phyloP scores from a whole-genome alignment of 345 rosid genomes.

The Murraya paniculata region DNA sequence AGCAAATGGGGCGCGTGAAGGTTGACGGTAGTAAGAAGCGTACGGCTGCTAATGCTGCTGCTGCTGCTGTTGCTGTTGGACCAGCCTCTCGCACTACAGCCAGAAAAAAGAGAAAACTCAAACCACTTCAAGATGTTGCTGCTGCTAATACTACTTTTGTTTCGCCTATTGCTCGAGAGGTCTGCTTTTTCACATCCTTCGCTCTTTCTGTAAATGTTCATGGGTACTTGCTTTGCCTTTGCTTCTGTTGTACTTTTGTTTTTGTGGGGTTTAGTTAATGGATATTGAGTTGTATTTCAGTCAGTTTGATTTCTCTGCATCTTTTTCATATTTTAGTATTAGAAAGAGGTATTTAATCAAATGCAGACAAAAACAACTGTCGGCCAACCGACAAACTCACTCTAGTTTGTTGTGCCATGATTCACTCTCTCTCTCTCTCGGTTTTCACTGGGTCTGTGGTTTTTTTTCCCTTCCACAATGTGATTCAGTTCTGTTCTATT shows the following conservation, averaged over 20 bases:
- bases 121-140: constrained; percentile 41
- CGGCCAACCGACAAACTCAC: constrained; percentile 6
- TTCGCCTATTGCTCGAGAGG: constrained; percentile 32
- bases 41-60: constrained; percentile 10
- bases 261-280: background rate
- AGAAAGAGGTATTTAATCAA: constrained; percentile 9
- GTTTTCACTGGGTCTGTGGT: background rate
- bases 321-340: background rate
- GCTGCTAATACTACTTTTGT: constrained; percentile 14
- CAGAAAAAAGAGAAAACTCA: constrained; percentile 42
- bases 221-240: background rate
- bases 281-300: too few species aligned
- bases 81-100: constrained; percentile 31
- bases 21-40: background rate
- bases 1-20: constrained; percentile 19
- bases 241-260: background rate
- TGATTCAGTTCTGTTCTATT: background rate
- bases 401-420: constrained; percentile 1
- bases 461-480: background rate
- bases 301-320: constrained; percentile 5
- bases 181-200: background rate
- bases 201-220: background rate
- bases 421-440: background rate
- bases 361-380: constrained; percentile 3
- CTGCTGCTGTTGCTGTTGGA: constrained; percentile 14